Evolutionary conservation across 176 grass and related monocot genomes (phyloP).

Genomic region (Phyllostachys edulis): DNA sequence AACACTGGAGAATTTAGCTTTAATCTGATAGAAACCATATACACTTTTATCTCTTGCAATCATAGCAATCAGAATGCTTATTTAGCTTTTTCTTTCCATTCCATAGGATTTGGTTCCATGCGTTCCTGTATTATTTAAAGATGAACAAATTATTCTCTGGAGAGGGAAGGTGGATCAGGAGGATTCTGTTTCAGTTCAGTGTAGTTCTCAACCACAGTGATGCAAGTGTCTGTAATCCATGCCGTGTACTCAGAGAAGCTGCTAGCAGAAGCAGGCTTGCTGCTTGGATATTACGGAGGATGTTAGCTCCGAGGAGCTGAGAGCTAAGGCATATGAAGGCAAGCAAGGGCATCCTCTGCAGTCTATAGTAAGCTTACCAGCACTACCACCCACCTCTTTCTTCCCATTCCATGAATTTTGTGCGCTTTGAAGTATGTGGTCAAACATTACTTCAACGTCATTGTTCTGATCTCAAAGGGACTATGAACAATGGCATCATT

Average conservation of each 20-base stretch:
- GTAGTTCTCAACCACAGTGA: neutral
- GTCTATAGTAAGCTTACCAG: constrained; percentile 67
- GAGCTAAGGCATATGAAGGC: constrained; percentile 72
- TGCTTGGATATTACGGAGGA: constrained; percentile 67
- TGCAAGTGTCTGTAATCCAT: neutral
- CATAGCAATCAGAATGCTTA: neutral
- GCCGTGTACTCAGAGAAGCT: neutral
- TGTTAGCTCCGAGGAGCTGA: constrained; percentile 80
- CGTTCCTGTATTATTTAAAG: constrained; percentile 62
- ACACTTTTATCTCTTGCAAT: neutral
- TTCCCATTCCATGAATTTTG: neutral
- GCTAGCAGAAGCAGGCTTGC: neutral
- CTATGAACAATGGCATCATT: neutral
- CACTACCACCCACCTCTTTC: neutral
- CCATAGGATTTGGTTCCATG: constrained; percentile 73
- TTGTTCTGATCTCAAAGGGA: neutral
- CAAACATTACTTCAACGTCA: neutral
- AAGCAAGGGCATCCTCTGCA: constrained; percentile 63
- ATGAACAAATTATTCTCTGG: constrained; percentile 73
- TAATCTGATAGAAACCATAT: neutral
- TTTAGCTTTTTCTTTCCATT: neutral
- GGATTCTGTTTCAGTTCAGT: neutral
- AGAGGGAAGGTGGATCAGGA: constrained; percentile 41
- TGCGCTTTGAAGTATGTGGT: neutral
- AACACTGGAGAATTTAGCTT: neutral